phyloP scores from a whole-genome alignment of 768 basidiomycete species.

The Mrakia hoshinonis region DNA sequence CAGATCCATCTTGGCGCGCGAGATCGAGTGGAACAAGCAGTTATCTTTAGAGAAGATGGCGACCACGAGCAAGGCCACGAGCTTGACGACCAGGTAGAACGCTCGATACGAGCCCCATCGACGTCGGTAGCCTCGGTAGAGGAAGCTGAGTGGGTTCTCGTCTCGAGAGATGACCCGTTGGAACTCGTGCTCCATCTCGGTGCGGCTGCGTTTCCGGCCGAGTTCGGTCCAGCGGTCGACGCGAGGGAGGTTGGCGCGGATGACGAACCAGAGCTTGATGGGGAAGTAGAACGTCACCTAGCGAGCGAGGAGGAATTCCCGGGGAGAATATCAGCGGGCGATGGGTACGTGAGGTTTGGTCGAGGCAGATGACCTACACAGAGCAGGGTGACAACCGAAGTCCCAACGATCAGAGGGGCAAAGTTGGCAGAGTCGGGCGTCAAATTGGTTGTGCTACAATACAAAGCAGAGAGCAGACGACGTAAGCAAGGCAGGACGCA shows the following conservation, averaged over 20 bases:
- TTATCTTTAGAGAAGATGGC: constrained; percentile 63
- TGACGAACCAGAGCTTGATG: constrained; percentile 52
- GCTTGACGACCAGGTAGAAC: constrained; percentile 59
- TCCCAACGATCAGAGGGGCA: constrained; percentile 55
- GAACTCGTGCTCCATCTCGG: constrained; percentile 62
- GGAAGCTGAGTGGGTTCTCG: constrained; percentile 58
- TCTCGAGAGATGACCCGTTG: constrained; percentile 57
- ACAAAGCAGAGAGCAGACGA: not conserved
- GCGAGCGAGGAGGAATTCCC: not conserved
- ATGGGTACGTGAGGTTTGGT: too few species aligned
- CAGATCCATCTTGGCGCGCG: constrained; percentile 50
- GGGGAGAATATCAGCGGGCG: not conserved
- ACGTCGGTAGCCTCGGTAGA: constrained; percentile 62
- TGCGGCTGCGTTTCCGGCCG: constrained; percentile 52
- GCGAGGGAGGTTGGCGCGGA: constrained; percentile 53
- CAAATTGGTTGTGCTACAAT: constrained; percentile 74
- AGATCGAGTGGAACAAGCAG: constrained; percentile 57
- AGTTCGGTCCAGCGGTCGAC: constrained; percentile 63
- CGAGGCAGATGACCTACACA: constrained; percentile 44
- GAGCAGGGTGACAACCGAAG: constrained; percentile 50
- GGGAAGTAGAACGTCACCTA: constrained; percentile 67
- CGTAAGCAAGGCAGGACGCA: constrained; percentile 40
- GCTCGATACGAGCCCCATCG: constrained; percentile 55
- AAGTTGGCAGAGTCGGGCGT: constrained; percentile 59
- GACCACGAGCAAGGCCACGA: constrained; percentile 56